phyloP scores from a whole-genome alignment of 768 basidiomycete species.

The Steccherinum ochraceum region DNA sequence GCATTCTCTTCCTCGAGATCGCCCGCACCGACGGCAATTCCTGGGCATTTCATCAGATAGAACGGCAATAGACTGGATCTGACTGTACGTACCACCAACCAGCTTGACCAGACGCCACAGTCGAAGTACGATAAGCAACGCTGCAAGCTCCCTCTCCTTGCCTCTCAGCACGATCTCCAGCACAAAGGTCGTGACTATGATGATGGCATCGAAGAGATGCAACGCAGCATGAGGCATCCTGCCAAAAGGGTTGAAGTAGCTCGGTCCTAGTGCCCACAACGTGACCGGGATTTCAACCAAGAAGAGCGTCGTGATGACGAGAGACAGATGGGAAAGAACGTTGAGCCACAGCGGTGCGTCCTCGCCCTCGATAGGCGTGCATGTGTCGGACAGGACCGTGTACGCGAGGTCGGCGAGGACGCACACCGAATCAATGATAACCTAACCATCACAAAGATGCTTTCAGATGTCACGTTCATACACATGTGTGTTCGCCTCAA shows the following conservation, averaged over 20 bases:
- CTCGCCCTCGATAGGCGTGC: conserved; percentile 34
- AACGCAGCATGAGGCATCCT: conserved; percentile 46
- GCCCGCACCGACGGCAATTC: conserved; percentile 69
- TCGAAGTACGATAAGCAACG: conserved; percentile 65
- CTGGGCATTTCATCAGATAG: conserved; percentile 40
- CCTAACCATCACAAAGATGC: conserved; percentile 27
- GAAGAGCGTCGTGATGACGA: conserved; percentile 67
- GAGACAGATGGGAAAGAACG: conserved; percentile 53
- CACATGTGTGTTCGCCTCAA: not conserved
- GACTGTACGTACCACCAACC: conserved; percentile 40
- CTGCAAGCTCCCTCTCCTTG: conserved; percentile 62
- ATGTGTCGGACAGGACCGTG: conserved; percentile 52
- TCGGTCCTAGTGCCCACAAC: conserved; percentile 58
- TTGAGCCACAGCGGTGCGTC: conserved; percentile 57
- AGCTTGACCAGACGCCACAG: conserved; percentile 79
- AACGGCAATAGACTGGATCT: not conserved
- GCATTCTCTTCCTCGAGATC: conserved; percentile 55
- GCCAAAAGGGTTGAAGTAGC: conserved; percentile 59
- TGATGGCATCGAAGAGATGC: conserved; percentile 69
- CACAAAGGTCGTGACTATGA: conserved; percentile 69
- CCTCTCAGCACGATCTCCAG: conserved; percentile 68
- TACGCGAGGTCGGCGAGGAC: conserved; percentile 71
- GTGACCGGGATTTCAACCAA: conserved; percentile 70
- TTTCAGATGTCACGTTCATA: not conserved
- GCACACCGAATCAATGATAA: conserved; percentile 57